Base-by-base conservation (phyloP, 768 basidiomycete genomes). In the Rhizopogon vinicolor region DNA sequence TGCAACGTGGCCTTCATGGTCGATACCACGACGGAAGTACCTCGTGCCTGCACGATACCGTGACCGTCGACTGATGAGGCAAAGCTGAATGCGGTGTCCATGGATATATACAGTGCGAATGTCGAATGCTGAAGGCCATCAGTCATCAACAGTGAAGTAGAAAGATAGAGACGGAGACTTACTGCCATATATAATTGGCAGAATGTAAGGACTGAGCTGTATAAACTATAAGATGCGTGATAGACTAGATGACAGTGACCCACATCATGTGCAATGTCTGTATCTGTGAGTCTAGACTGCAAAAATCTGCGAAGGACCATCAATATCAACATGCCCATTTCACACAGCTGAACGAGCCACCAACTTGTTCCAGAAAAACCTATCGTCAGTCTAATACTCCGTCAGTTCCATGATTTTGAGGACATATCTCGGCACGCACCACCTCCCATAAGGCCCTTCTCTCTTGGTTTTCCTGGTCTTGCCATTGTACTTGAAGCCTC, bases 281-380 rank as follows among this genome's bases (percentile, higher is more conserved):
- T 77, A 40, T 75, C 83, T 54, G 88, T 86, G 58, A 93, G 72
- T 60, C 80, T 78, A 13, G 77, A 72, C 57, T 86, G 84, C 56
- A 89, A 65, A 61, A 79, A 80, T 65, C 78, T 79, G 61, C 22
- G 39, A 51, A 33, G 29, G 42, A 45, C 5, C 10, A 52, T 57
- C 49, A 59, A 60, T 51, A 31, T 28, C 25, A 29, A 41, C 33
- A 50, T 48, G 48, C 18, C 57, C 14, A 22, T 16, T 55, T 14
- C 13, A 25, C 25, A 48, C 5, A 14, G 35, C 14, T 49, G 25
- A 48, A 59, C 19, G 22, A 25, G 50, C 16, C 5, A 66, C 71
- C 45, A 55, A 89, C 83, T 84, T 90, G 72, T 99, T 99, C 96
- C 96, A 99, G 73, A 98, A 98, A 74, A 99, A 99, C 59, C 95